These are phyloP conservation scores for Erodium moschatum DNA, from an alignment of 441 rosid species.

Conservation along the genomic window DNA sequence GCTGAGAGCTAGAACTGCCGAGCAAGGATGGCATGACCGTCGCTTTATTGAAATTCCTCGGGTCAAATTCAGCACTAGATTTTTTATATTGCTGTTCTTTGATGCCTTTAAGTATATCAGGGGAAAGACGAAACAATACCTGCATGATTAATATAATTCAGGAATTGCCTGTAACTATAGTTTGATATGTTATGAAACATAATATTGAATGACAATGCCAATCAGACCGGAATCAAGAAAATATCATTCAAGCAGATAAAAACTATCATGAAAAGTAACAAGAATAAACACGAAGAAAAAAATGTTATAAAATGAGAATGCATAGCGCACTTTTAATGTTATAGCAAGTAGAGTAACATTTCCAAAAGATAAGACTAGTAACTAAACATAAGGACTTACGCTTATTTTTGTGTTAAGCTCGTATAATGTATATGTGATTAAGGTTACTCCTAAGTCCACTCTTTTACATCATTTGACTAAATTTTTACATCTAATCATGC, in stretches of 20 bases:
- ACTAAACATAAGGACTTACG: neutral
- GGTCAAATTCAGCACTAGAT: constrained; percentile 11
- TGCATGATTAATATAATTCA: constrained; percentile 26
- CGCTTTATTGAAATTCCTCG: constrained; percentile 14
- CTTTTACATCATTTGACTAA: neutral
- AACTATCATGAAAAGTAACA: neutral
- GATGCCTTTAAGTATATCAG: constrained; percentile 21
- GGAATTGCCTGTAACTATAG: neutral
- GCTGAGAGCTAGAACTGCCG: constrained; percentile 25
- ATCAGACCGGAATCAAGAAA: neutral
- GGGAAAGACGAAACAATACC: constrained; percentile 27
- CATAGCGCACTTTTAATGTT: neutral
- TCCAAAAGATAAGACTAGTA: neutral
- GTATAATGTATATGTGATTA: neutral
- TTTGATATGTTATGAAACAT: neutral
- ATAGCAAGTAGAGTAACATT: neutral
- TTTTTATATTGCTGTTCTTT: constrained; percentile 14
- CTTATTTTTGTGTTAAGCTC: neutral
- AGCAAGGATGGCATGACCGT: constrained; percentile 22
- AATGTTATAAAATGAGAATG: neutral
- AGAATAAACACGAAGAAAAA: neutral
- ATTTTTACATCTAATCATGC: neutral
- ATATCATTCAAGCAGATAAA: neutral
- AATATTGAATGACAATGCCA: neutral
- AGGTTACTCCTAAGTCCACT: neutral